Conservation (phyloP, 225 moss, liverwort and hornwort genomes). For the Polytrichum formosum region DNA sequence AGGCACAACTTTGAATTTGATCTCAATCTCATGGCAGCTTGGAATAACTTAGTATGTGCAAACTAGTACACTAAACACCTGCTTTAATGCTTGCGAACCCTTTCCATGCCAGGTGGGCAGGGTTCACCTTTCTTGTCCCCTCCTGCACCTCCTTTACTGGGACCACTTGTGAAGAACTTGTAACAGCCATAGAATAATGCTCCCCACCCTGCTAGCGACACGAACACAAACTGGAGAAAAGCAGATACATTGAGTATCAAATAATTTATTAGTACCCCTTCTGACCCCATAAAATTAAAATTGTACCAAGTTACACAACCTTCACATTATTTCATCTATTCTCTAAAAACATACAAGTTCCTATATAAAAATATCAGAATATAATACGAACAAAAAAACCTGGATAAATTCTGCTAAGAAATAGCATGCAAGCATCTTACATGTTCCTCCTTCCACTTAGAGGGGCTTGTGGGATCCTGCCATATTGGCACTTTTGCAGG, state of each 20-base stretch:
- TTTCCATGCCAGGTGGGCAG: not conserved
- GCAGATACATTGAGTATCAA: too few relatives aligned
- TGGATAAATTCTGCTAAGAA: too few relatives aligned
- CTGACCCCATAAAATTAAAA: too few relatives aligned
- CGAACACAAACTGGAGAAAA: conserved; percentile 72
- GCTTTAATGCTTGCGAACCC: not conserved
- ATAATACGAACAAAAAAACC: too few relatives aligned
- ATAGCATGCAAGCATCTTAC: conserved; percentile 35
- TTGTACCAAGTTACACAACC: not conserved
- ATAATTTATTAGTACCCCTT: too few relatives aligned
- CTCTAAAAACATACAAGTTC: too few relatives aligned
- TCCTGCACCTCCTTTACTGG: conserved; percentile 12
- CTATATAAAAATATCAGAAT: too few relatives aligned
- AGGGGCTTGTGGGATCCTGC: conserved; percentile 69
- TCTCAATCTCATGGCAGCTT: too few relatives aligned
- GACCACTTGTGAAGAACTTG: conserved; percentile 70
- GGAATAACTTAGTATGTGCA: too few relatives aligned
- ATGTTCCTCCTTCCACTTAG: conserved; percentile 95
- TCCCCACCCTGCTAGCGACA: conserved; percentile 85
- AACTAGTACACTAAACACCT: too few relatives aligned
- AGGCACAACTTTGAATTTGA: too few relatives aligned
- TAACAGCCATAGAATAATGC: conserved; percentile 76
- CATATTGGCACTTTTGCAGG: conserved; percentile 70
- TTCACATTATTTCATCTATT: too few relatives aligned
- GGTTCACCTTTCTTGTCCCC: not conserved